A percentile compares a stretch with the other conserved stretches of the same genome.
These are phyloP conservation scores for Hypoxylon sp. DNA, from an alignment of 2,329 filamentous ascomycete genomes.

Conservation along the genomic window DNA sequence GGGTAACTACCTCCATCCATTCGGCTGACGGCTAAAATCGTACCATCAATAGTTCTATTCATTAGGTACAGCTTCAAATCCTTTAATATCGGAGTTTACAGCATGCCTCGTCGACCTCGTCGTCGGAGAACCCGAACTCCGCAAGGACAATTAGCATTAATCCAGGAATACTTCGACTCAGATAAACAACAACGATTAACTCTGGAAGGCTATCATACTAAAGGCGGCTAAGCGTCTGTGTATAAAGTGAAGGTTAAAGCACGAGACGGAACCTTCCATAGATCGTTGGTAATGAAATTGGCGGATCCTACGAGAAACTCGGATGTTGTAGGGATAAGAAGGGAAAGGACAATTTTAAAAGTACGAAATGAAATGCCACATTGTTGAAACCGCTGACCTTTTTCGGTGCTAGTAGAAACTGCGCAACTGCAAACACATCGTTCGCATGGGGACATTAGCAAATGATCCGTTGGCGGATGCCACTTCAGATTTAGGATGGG, in stretches of 20 bases:
- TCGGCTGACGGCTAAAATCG: no score
- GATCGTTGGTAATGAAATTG: conserved; percentile 28
- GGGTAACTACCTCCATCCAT: no score
- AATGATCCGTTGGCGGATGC: conserved; percentile 22
- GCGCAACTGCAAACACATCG: conserved; percentile 25
- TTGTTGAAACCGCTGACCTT: conserved; percentile 1
- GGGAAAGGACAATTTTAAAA: conserved; percentile 19
- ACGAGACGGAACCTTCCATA: background rate
- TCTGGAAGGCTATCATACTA: conserved; percentile 14
- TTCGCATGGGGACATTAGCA: background rate
- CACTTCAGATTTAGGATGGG: conserved; percentile 13
- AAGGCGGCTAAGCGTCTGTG: conserved; percentile 33
- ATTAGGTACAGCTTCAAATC: no score
- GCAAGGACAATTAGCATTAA: background rate
- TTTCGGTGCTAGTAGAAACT: conserved; percentile 1
- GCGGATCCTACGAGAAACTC: conserved; percentile 19
- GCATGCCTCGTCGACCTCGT: no score
- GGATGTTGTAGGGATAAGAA: conserved; percentile 20
- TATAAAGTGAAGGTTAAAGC: conserved; percentile 23
- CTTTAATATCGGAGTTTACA: no score
- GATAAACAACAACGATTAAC: conserved; percentile 13
- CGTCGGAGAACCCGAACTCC: no score
- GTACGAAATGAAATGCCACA: conserved; percentile 5
- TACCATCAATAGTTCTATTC: no score
- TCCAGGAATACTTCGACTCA: conserved; percentile 25